phyloP scores from a whole-genome alignment of 768 basidiomycete species.

The Leccinum pellstonianum region DNA sequence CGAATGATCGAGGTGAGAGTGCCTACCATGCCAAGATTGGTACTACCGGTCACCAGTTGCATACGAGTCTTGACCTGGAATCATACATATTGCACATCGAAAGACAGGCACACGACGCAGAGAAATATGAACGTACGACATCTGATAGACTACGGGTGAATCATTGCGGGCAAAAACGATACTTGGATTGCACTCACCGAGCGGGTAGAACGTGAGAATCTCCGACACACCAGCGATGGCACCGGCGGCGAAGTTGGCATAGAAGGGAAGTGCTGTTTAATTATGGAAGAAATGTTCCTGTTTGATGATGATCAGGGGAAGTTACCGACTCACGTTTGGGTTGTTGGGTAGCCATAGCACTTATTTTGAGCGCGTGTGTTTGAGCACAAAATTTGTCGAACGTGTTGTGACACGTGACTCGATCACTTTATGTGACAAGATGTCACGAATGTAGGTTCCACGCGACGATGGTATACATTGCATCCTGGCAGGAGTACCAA shows the following conservation, averaged over 20 bases:
- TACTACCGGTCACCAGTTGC: conserved; percentile 90
- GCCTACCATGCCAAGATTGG: conserved; percentile 72
- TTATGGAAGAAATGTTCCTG: conserved; percentile 9
- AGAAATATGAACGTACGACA: conserved; percentile 62
- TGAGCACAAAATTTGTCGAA: background rate
- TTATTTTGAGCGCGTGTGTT: background rate
- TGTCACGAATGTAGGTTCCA: conserved; percentile 26
- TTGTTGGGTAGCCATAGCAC: conserved; percentile 30
- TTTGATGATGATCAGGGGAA: background rate
- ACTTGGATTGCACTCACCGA: conserved; percentile 54
- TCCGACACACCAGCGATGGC: conserved; percentile 93
- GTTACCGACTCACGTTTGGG: conserved; percentile 30
- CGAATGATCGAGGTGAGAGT: conserved; percentile 80
- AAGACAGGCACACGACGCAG: background rate
- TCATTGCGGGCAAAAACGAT: conserved; percentile 1
- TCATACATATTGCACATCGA: conserved; percentile 8
- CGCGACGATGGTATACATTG: conserved; percentile 83
- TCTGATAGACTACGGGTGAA: conserved; percentile 44
- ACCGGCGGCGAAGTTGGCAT: conserved; percentile 90
- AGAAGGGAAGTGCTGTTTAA: conserved; percentile 70
- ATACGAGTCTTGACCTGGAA: conserved; percentile 94
- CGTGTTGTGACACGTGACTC: conserved; percentile 16
- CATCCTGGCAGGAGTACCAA: conserved; percentile 87
- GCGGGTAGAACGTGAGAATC: conserved; percentile 84
- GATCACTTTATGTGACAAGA: conserved; percentile 11